Percentiles rank a stretch among this genome's conserved stretches.
phyloP scores from a whole-genome alignment of 768 basidiomycete species.

The Megacollybia marginata region DNA sequence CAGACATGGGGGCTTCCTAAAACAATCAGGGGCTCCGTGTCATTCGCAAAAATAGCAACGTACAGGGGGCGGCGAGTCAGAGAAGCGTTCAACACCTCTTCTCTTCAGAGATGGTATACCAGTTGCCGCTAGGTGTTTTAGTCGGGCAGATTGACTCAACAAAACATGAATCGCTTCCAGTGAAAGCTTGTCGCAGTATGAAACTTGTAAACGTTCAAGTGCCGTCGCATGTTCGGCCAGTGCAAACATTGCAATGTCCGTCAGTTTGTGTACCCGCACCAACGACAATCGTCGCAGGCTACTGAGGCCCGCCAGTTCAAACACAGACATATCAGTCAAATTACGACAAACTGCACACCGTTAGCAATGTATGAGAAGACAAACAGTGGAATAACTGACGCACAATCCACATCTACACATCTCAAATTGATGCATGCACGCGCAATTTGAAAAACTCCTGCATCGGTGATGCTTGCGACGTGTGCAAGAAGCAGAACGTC shows the following conservation, averaged over 20 bases:
- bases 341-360: constrained; percentile 59
- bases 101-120: constrained; percentile 71
- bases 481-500: constrained; percentile 79
- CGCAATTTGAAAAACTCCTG: constrained; percentile 58
- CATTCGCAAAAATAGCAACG: constrained; percentile 19
- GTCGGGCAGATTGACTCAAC: constrained; percentile 45
- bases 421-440: constrained; percentile 66
- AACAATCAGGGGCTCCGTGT: constrained; percentile 1
- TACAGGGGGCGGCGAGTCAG: constrained; percentile 61
- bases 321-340: constrained; percentile 79
- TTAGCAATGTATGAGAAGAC: constrained; percentile 8
- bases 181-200: constrained; percentile 78
- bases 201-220: constrained; percentile 78
- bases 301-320: constrained; percentile 66
- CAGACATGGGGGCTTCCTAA: constrained; percentile 52
- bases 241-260: constrained; percentile 75
- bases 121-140: constrained; percentile 74
- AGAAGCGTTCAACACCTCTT: constrained; percentile 68
- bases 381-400: constrained; percentile 21
- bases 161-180: constrained; percentile 70
- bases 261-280: constrained; percentile 74
- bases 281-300: constrained; percentile 72
- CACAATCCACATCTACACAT: constrained; percentile 84
- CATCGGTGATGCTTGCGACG: constrained; percentile 74
- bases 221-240: constrained; percentile 64